Percentiles rank a stretch among this genome's conserved stretches.
Evolutionary conservation across 345 rosid genomes (phyloP).

Genomic region (Pistacia vera): DNA sequence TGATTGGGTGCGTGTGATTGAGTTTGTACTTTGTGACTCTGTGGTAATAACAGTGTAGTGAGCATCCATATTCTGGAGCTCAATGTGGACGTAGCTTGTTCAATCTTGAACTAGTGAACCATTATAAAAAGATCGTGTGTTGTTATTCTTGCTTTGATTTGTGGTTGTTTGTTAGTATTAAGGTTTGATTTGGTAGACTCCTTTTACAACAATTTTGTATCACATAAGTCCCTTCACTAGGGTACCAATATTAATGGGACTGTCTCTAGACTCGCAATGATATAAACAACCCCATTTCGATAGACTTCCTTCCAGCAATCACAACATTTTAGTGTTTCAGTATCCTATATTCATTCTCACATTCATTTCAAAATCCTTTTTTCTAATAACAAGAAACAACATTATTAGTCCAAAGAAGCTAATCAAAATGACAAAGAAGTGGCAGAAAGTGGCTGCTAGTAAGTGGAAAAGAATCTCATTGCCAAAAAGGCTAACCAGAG

Average conservation of each 20-base stretch:
- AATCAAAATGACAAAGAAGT: constrained; percentile 36
- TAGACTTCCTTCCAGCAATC: not conserved
- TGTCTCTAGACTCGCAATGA: not conserved
- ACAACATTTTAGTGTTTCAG: not conserved
- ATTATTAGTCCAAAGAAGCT: constrained; percentile 38
- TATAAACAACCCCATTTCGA: not conserved
- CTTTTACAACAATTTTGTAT: not conserved
- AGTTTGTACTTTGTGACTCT: no score
- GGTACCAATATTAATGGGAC: not conserved
- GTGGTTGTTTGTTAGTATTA: no score
- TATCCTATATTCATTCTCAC: not conserved
- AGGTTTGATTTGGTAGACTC: no score
- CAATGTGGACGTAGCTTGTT: no score
- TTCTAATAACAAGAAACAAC: not conserved
- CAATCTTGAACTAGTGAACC: no score
- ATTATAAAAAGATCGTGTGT: no score
- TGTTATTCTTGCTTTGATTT: no score
- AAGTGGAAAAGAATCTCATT: constrained; percentile 29
- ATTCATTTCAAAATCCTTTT: not conserved
- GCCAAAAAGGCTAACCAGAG: constrained; percentile 19
- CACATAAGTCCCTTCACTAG: not conserved
- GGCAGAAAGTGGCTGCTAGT: constrained; percentile 31
- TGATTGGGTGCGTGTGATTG: no score
- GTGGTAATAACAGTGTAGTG: no score
- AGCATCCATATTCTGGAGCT: no score